phyloP scores from a whole-genome alignment of 768 basidiomycete species.

The Kwoniella shandongensis region DNA sequence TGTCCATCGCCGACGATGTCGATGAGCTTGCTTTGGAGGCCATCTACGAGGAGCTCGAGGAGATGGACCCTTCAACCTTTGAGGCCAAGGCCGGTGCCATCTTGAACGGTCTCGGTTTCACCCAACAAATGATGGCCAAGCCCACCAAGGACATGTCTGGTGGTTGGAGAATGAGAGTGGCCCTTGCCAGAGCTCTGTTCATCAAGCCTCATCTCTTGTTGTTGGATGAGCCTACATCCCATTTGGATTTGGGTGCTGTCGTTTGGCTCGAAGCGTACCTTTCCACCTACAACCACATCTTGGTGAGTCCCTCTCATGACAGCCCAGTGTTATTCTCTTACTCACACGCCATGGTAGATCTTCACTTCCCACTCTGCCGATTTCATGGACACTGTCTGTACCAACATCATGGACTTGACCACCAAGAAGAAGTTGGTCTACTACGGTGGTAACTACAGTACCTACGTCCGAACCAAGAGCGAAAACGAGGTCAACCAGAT shows the following conservation, averaged over 20 bases:
- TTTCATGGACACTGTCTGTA: constrained; percentile 96
- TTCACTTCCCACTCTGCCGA: constrained; percentile 95
- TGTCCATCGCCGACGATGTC: constrained; percentile 82
- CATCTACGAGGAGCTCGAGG: constrained; percentile 93
- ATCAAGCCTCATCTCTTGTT: constrained; percentile 93
- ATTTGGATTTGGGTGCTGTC: constrained; percentile 93
- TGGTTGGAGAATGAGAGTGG: constrained; percentile 99
- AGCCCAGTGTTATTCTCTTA: neutral
- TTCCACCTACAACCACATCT: constrained; percentile 96
- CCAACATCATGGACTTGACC: constrained; percentile 96
- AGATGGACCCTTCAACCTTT: constrained; percentile 91
- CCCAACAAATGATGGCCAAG: constrained; percentile 85
- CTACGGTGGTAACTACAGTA: constrained; percentile 94
- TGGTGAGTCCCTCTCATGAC: constrained; percentile 56
- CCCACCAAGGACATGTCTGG: constrained; percentile 99
- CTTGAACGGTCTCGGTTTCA: constrained; percentile 95
- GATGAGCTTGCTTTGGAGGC: constrained; percentile 85
- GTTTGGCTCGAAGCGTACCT: constrained; percentile 99
- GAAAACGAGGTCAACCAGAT: constrained; percentile 99
- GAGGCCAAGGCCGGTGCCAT: constrained; percentile 94
- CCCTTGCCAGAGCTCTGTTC: constrained; percentile 91
- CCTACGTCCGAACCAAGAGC: constrained; percentile 90
- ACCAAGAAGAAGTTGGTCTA: constrained; percentile 84
- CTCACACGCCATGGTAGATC: constrained; percentile 12
- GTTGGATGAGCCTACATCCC: constrained; percentile 73